Evolutionary conservation across 192 early-diverging fungal species (phyloP).

Genomic region (Coemansia sp.): DNA sequence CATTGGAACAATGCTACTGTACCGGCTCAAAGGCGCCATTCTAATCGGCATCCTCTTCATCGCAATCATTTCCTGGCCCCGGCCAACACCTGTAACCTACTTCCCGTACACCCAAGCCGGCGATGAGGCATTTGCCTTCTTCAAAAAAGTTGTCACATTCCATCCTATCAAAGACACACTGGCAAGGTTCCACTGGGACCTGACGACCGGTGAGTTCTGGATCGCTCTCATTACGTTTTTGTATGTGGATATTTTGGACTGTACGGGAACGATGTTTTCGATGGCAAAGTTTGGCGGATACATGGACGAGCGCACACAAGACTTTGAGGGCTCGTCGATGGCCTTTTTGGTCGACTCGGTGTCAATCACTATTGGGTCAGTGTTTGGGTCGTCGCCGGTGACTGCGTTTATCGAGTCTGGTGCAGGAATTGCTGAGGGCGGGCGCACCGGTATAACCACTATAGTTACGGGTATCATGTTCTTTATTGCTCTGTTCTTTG

Average conservation of each 20-base stretch:
- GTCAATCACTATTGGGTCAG: conserved; percentile 65
- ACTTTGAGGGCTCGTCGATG: conserved; percentile 72
- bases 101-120: conserved; percentile 70
- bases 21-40: conserved; percentile 69
- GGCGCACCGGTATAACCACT: conserved; percentile 73
- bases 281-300: conserved; percentile 82
- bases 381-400: conserved; percentile 72
- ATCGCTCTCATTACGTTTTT: conserved; percentile 81
- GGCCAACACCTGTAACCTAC: conserved; percentile 66
- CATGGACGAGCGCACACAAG: conserved; percentile 67
- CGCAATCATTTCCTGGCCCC: conserved; percentile 72
- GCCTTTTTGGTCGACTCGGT: conserved; percentile 76
- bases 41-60: conserved; percentile 71
- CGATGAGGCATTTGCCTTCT: conserved; percentile 63
- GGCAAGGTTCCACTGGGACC: conserved; percentile 66
- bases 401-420: conserved; percentile 83
- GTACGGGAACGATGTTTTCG: conserved; percentile 81
- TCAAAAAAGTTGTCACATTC: conserved; percentile 71
- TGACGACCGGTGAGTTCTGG: conserved; percentile 66
- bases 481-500: conserved; percentile 78
- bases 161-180: conserved; percentile 63
- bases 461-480: conserved; percentile 68
- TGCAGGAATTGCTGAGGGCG: conserved; percentile 80
- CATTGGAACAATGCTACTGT: conserved; percentile 66
- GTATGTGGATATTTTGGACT: conserved; percentile 85